phyloP scores from a whole-genome alignment of 257 asterid genomes.

The Euphrasia confusa region DNA sequence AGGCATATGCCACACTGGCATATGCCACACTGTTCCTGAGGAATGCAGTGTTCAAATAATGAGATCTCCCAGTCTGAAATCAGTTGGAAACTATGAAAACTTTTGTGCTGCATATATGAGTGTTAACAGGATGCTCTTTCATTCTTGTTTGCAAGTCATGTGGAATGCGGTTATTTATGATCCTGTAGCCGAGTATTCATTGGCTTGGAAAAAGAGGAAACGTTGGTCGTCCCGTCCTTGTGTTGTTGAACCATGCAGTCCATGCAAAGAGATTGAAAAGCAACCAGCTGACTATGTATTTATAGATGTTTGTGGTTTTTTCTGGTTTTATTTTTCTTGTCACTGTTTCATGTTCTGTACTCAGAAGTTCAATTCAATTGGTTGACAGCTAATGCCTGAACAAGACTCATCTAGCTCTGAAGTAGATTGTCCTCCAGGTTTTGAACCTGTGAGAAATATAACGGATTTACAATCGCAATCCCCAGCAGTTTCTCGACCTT shows the following conservation, averaged over 20 bases:
- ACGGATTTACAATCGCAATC: constrained; percentile 32
- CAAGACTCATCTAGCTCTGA: constrained; percentile 47
- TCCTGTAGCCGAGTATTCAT: constrained; percentile 56
- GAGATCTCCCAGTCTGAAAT: constrained; percentile 42
- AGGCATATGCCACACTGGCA: constrained; percentile 30
- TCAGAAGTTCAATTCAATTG: constrained; percentile 26
- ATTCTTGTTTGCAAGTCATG: constrained; percentile 64
- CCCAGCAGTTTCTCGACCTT: constrained; percentile 28
- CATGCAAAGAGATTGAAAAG: constrained; percentile 27
- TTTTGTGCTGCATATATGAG: constrained; percentile 44
- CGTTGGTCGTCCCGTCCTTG: constrained; percentile 56
- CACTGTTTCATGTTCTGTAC: constrained; percentile 22
- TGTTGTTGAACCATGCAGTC: constrained; percentile 30
- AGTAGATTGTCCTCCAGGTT: constrained; percentile 81
- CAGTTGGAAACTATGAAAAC: constrained; percentile 74
- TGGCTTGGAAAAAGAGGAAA: constrained; percentile 74
- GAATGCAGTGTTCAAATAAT: constrained; percentile 29
- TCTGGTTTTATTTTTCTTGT: constrained; percentile 19
- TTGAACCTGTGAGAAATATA: constrained; percentile 37
- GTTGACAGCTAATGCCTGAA: constrained; percentile 40
- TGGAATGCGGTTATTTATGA: constrained; percentile 81
- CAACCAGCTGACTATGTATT: constrained; percentile 49
- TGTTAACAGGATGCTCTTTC: constrained; percentile 49
- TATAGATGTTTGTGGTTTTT: constrained; percentile 24
- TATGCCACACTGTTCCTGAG: constrained; percentile 27